These are phyloP conservation scores for Paecilomyces sp. DNA, from an alignment of 2,329 filamentous ascomycete genomes.

Conservation along the genomic window DNA sequence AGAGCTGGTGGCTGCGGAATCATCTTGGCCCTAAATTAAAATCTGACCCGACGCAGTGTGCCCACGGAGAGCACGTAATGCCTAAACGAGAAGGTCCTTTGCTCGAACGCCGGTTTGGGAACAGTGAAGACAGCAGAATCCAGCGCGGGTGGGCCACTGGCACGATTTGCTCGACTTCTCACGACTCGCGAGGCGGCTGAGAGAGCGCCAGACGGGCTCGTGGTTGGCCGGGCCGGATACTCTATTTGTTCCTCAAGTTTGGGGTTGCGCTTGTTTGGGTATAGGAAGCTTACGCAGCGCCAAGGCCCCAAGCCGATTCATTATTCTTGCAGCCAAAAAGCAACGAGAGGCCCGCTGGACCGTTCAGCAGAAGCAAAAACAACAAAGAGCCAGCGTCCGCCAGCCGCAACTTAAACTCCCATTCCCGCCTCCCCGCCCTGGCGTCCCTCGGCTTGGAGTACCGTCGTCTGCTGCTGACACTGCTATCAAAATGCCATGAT, in stretches of 20 bases:
- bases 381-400: not conserved
- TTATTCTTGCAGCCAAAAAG: too few relatives aligned
- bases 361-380: too few relatives aligned
- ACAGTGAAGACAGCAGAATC: not conserved
- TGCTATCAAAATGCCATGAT: too few relatives aligned
- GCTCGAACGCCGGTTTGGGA: not conserved
- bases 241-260: not conserved
- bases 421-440: not conserved
- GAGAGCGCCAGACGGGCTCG: not conserved
- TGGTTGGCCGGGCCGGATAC: not conserved
- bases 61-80: not conserved
- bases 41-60: not conserved
- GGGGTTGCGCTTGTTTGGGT: not conserved
- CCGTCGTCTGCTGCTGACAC: not conserved
- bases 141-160: not conserved
- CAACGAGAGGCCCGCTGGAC: not conserved
- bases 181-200: not conserved
- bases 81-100: not conserved
- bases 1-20: not conserved
- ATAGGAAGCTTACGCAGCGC: not conserved
- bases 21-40: not conserved
- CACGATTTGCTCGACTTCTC: not conserved
- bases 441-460: not conserved
- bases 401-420: not conserved
- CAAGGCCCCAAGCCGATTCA: not conserved